phyloP scores from a whole-genome alignment of 139 green algal genomes.

The Coelastrella sp. region DNA sequence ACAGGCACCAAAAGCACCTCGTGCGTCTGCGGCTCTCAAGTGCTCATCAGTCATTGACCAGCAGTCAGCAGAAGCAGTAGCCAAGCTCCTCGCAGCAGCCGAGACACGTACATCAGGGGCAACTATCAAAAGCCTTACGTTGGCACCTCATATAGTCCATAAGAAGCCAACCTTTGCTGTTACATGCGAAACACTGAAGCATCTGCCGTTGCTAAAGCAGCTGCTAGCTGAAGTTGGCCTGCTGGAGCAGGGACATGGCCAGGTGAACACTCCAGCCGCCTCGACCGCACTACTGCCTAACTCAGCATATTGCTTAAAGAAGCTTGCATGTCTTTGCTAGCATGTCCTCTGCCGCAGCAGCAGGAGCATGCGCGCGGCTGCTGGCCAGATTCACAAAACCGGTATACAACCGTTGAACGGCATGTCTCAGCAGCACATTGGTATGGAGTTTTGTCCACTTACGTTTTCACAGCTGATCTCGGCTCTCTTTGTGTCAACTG shows the following conservation, averaged over 20 bases:
- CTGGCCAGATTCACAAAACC: too few relatives aligned
- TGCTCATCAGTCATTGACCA: constrained; percentile 48
- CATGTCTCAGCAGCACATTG: constrained; percentile 38
- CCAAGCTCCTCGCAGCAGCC: constrained; percentile 26
- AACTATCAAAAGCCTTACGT: constrained; percentile 66
- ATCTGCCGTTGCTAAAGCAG: constrained; percentile 70
- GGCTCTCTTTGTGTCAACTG: not conserved
- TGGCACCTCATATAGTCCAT: constrained; percentile 76
- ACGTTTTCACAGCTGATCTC: not conserved
- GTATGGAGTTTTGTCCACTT: not conserved
- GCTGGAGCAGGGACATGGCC: constrained; percentile 38
- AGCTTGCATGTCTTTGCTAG: not conserved
- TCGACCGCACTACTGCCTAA: constrained; percentile 3
- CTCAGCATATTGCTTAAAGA: not conserved
- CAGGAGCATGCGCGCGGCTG: too few relatives aligned
- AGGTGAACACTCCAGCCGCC: not conserved
- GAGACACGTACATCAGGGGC: constrained; percentile 32
- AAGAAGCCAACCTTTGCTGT: constrained; percentile 95
- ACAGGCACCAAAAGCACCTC: not conserved
- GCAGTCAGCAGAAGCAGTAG: constrained; percentile 29
- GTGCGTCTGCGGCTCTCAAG: not conserved
- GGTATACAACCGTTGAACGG: not conserved
- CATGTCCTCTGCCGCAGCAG: too few relatives aligned
- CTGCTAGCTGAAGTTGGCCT: constrained; percentile 67
- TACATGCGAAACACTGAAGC: constrained; percentile 88